Evolutionary conservation across 169 alveolate genomes (phyloP).

Genomic region (Plasmodium falciparum): DNA sequence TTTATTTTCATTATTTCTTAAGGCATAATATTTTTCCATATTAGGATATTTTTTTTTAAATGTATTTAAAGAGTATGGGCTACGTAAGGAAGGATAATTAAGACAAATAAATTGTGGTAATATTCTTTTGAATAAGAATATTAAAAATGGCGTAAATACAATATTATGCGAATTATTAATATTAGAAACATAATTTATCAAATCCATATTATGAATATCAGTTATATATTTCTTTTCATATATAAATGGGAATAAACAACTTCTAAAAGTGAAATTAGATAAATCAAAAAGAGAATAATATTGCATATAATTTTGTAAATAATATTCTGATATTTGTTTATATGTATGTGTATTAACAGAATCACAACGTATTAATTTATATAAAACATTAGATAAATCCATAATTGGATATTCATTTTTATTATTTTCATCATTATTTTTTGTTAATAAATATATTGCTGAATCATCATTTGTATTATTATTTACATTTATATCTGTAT

Average conservation of each 20-base stretch:
- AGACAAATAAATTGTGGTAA: constrained; percentile 73
- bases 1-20: constrained; percentile 44
- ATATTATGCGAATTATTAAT: constrained; percentile 15
- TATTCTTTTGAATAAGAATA: constrained; percentile 65
- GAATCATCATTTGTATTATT: constrained; percentile 13
- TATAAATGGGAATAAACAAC: constrained; percentile 65
- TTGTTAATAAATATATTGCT: not conserved
- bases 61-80: constrained; percentile 14
- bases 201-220: constrained; percentile 7
- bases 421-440: not conserved
- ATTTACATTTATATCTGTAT: not conserved
- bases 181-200: constrained; percentile 4
- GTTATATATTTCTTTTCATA: constrained; percentile 8
- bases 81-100: constrained; percentile 52
- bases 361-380: constrained; percentile 17
- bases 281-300: constrained; percentile 52
- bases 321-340: constrained; percentile 71
- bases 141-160: constrained; percentile 64
- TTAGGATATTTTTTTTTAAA: constrained; percentile 23
- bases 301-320: constrained; percentile 62
- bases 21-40: constrained; percentile 15
- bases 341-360: constrained; percentile 26
- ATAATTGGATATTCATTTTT: not conserved
- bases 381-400: constrained; percentile 6
- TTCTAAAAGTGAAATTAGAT: constrained; percentile 55